Base-by-base conservation (phyloP, 176 grass and related monocot genomes). In the Hordeum marinum region DNA sequence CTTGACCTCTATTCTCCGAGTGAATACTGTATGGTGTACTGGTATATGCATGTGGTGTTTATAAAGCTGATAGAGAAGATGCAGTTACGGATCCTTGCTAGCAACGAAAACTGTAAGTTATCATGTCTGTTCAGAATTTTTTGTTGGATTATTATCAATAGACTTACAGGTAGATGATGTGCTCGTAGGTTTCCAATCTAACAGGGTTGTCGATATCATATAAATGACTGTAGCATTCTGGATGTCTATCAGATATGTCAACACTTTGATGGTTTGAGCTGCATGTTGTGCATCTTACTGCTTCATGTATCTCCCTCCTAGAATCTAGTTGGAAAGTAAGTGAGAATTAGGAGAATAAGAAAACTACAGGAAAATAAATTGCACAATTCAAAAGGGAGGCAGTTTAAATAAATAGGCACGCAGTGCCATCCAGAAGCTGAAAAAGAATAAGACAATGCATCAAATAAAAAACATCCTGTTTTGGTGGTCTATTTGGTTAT, bases 1-100 rank as follows among this genome's bases (percentile, higher is more conserved):
- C 90, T 99, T 68, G 93, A 99, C 20, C 89, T 99, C 14, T 99
- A 99, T 90, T 90, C 88, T 76, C 86, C 91, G 1, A 55, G 84
- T 27, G 93, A 99, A 77, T 98, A 94, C 25, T 96, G 90, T 83
- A 99, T 99, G 96, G 96, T 99, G 32, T 99, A 99, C 82, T 99
- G 96, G 96, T 99, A 94, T 71, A 96, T 96, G 96, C 95, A 91
- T 58, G 87, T 94, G 32, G 66, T 92, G 58, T 87, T 96, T 35
- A 87, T 90, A 57, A 94, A 94, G 86, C 86, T 94, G 76, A 72
- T 92, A 70, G 93, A 98, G 79, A 93, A 91, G 85, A 95, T 94
- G 66, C 91, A 98, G 86, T 80, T 95, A 77, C 85, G 86, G 71
- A 74, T 72, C 21, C 86, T 95, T 90, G 83, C 88, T 75, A 94